Conservation (phyloP, 2,329 filamentous ascomycete genomes). For the Cladosporium sp. region DNA sequence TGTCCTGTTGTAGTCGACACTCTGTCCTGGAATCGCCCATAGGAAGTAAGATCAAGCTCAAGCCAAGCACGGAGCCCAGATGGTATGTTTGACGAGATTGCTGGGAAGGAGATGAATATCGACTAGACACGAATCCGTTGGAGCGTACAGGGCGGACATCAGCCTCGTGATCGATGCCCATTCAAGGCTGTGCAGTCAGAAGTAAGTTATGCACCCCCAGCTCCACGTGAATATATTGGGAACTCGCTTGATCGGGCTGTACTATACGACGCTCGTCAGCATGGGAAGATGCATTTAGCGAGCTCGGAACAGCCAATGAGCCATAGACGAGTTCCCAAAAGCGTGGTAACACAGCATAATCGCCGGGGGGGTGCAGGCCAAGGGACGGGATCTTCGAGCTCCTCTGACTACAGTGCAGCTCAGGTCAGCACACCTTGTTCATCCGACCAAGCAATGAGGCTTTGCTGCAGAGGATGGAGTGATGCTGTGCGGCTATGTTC, state of each 20-base stretch:
- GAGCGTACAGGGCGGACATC: no score
- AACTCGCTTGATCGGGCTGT: constrained; percentile 1
- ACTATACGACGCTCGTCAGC: not conserved
- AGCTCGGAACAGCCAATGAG: constrained; percentile 3
- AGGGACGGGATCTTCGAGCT: not conserved
- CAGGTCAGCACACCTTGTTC: not conserved
- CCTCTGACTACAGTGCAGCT: not conserved
- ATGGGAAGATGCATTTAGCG: not conserved
- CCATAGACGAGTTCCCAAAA: not conserved
- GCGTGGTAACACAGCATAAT: constrained; percentile 1
- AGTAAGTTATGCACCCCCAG: constrained; percentile 5
- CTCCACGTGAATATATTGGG: constrained; percentile 2
- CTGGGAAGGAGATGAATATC: no score
- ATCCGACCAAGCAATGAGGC: not conserved
- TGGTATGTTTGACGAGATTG: no score
- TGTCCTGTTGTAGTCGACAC: not conserved
- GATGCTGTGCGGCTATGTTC: not conserved
- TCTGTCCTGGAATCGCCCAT: no score
- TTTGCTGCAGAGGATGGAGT: not conserved
- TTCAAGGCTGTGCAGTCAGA: constrained; percentile 7
- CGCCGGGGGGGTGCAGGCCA: not conserved
- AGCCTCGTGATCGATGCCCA: no score
- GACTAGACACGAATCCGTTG: no score
- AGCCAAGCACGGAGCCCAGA: no score
- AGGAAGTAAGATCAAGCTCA: no score